These are phyloP conservation scores for Monosporascus sp. DNA, from an alignment of 2,329 filamentous ascomycete genomes.

Conservation along the genomic window DNA sequence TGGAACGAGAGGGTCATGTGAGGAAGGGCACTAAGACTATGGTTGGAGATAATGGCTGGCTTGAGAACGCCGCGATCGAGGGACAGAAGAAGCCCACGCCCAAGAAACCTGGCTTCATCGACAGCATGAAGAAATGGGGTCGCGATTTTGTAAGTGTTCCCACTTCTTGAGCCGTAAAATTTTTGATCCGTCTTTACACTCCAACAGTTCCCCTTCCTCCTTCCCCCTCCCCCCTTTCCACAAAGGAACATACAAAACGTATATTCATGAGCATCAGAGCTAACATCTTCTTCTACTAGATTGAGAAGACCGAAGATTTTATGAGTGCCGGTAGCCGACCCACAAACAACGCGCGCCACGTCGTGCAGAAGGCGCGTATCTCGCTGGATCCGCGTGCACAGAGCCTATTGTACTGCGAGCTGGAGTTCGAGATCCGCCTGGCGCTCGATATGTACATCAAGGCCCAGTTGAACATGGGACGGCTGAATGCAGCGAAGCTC, in stretches of 20 bases:
- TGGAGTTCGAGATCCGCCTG: slow-evolving; percentile 49
- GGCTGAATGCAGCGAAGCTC: slow-evolving; percentile 45
- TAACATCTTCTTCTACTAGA: not conserved
- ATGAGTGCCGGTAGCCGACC: not conserved
- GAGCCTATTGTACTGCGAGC: slow-evolving; percentile 53
- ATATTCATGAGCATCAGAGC: not conserved
- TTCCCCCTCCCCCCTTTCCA: no score
- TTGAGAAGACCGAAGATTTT: not conserved
- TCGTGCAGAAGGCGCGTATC: slow-evolving; percentile 33
- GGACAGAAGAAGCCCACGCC: slow-evolving; percentile 10
- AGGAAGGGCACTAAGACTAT: slow-evolving; percentile 43
- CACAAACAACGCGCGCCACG: not conserved
- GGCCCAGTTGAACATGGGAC: slow-evolving; percentile 49
- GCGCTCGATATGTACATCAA: slow-evolving; percentile 48
- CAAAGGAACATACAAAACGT: no score
- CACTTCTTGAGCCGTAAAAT: not conserved
- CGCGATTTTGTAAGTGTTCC: slow-evolving; percentile 44
- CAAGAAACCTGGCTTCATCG: slow-evolving; percentile 19
- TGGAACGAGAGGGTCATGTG: slow-evolving; percentile 12
- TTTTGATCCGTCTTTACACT: no score
- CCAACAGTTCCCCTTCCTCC: no score
- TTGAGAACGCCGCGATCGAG: slow-evolving; percentile 35
- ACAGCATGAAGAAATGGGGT: slow-evolving; percentile 39
- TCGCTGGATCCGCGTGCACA: slow-evolving; percentile 53
- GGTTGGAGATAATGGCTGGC: slow-evolving; percentile 52